Evolutionary conservation across 495 filamentous ascomycete genomes (phyloP), one percentile per base, ranked within the genome.

Genomic region (Achaetomiella virescens): DNA sequence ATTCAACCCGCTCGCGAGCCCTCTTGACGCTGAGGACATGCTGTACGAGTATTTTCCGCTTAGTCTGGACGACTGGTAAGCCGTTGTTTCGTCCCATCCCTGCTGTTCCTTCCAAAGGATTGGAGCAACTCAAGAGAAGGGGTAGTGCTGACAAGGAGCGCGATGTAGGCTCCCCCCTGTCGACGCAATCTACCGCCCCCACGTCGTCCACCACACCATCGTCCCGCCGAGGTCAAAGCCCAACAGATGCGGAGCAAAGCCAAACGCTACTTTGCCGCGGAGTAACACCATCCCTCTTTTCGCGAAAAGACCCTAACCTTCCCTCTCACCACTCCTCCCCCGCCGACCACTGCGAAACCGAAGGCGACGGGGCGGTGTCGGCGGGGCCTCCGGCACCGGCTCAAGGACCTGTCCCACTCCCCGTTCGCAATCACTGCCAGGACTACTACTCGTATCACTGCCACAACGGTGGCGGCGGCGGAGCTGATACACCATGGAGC

Each of bases 31-130:
- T 55, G 83, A 83, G 9, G 90, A 95, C 64, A 75, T 90, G 57
- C 70, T 95, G 21, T 96, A 96, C 63, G 90, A 96, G 67, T 95
- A 96, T 66, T 95, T 96, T 57, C 90, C 90, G 6, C 76, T 96
- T 21, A 89, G 87, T 20, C 69, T 92, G 58, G 89, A 95, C 70
- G 90, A 96, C 59, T 95, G 90, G 90, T 77, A 46, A 58, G 69
- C 65, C 24, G n/a, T n/a, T n/a, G n/a, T n/a, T n/a, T n/a, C n/a
- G n/a, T 46, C 15, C 21, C 33, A 5, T 21, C 18, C n/a, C 42
- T 40, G 29, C 18, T 57, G 37, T 37, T 29, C 27, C 59, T 44
- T 42, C 27, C 21, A 12, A 15, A 33, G 20, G 9, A 14, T 45
- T 31, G 3, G n/a, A 29, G 12, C 33, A 27, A 48, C 10, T 40